Evolutionary conservation across 2,329 filamentous ascomycete species (phyloP).

Genomic region (Metarhizium anisopliae): DNA sequence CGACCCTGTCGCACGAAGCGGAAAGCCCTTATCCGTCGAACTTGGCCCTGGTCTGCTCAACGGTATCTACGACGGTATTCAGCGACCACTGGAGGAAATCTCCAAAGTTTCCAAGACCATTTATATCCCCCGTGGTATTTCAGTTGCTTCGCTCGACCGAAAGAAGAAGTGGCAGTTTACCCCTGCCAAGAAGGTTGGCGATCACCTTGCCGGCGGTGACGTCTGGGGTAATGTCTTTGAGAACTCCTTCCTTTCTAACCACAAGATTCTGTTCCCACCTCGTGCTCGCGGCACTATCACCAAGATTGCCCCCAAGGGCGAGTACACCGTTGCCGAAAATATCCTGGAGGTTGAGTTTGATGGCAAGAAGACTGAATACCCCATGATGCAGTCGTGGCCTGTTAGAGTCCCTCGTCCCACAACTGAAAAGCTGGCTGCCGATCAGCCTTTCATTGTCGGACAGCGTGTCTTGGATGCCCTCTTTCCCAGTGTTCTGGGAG

Average conservation of each 20-base stretch:
- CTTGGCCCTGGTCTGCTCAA: constrained; percentile 95
- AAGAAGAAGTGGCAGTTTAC: constrained; percentile 95
- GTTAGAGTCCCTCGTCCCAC: constrained; percentile 91
- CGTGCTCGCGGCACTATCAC: constrained; percentile 88
- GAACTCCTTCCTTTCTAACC: constrained; percentile 88
- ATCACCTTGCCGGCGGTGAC: constrained; percentile 94
- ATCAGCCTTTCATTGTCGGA: constrained; percentile 89
- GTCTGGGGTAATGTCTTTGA: constrained; percentile 93
- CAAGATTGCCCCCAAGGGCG: constrained; percentile 78
- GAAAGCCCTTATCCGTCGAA: constrained; percentile 95
- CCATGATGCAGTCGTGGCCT: constrained; percentile 99
- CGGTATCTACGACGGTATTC: constrained; percentile 99
- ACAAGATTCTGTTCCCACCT: constrained; percentile 88
- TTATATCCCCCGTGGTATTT: constrained; percentile 93
- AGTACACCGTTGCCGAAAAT: constrained; percentile 90
- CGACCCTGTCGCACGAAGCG: constrained; percentile 82
- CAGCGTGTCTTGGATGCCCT: constrained; percentile 94
- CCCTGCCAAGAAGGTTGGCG: constrained; percentile 84
- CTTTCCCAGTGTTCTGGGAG: constrained; percentile 93
- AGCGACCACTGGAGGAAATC: constrained; percentile 85
- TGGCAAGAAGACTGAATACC: constrained; percentile 85
- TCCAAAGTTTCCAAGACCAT: constrained; percentile 72
- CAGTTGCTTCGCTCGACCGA: constrained; percentile 79
- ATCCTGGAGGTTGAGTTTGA: constrained; percentile 96
- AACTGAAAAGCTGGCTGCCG: constrained; percentile 83